A percentile compares a stretch with the other conserved stretches of the same genome.
phyloP scores from a whole-genome alignment of 1,284 basidiomycete species.

The Ganoderma sinense region DNA sequence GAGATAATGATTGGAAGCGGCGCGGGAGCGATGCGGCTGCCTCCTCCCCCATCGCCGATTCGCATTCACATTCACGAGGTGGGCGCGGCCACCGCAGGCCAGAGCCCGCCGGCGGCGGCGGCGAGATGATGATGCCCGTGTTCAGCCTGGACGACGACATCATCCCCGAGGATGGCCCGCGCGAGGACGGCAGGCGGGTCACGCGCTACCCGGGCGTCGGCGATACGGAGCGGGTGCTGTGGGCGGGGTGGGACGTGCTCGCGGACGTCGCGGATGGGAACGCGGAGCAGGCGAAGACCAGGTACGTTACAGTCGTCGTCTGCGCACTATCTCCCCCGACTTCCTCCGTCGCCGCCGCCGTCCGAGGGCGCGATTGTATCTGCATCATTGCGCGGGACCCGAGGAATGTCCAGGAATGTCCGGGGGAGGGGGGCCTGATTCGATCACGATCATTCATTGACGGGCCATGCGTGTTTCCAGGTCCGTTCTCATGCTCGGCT shows the following conservation, averaged over 20 bases:
- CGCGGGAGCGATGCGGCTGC: slow-evolving; percentile 34
- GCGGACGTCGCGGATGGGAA: slow-evolving; percentile 17
- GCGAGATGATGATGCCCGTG: slow-evolving; percentile 32
- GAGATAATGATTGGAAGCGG: slow-evolving; percentile 25
- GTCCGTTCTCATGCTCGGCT: slow-evolving; percentile 67
- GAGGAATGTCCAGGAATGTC: background rate
- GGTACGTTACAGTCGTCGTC: slow-evolving; percentile 33
- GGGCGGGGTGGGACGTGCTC: slow-evolving; percentile 44
- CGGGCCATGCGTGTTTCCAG: slow-evolving; percentile 36
- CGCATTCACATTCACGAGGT: no score
- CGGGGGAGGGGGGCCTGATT: background rate
- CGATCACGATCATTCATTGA: slow-evolving; percentile 25
- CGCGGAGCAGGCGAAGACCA: slow-evolving; percentile 31
- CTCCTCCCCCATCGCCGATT: slow-evolving; percentile 23
- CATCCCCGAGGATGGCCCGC: slow-evolving; percentile 29
- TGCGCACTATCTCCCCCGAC: background rate
- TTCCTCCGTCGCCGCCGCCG: background rate
- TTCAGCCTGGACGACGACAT: slow-evolving; percentile 42
- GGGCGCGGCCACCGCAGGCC: slow-evolving; percentile 12
- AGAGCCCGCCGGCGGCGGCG: slow-evolving; percentile 25
- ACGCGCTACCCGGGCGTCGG: slow-evolving; percentile 40
- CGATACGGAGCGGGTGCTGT: slow-evolving; percentile 41
- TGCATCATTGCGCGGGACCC: slow-evolving; percentile 8
- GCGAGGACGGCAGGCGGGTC: slow-evolving; percentile 19
- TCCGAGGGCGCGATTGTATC: background rate